Conservation (phyloP, 176 grass and related monocot species). For the barley (Hordeum vulgare) region MorexV3_pseudomolecules_assembly NC_058520.1:346185598-346186097, state of each 20-base stretch:
- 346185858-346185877: slow-evolving; percentile 30
- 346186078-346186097: no score
- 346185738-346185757: slow-evolving; percentile 38
- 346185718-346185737: slow-evolving; percentile 42
- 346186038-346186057: no score
- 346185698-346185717: slow-evolving; percentile 41
- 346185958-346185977: neutral
- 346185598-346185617: neutral
- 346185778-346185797: slow-evolving; percentile 27
- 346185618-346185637: neutral
- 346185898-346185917: slow-evolving; percentile 96
- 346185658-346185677: neutral
- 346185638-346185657: neutral
- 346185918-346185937: slow-evolving; percentile 24
- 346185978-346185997: no score
- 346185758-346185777: slow-evolving; percentile 33
- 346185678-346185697: slow-evolving; percentile 44
- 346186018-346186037: no score
- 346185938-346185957: neutral
- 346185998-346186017: no score
- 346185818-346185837: neutral
- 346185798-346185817: slow-evolving; percentile 14
- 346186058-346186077: no score
- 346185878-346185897: slow-evolving; percentile 88
- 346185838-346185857: slow-evolving; percentile 45